Conservation (phyloP, 805 yeast species). For the Pichia nakasei region DNA sequence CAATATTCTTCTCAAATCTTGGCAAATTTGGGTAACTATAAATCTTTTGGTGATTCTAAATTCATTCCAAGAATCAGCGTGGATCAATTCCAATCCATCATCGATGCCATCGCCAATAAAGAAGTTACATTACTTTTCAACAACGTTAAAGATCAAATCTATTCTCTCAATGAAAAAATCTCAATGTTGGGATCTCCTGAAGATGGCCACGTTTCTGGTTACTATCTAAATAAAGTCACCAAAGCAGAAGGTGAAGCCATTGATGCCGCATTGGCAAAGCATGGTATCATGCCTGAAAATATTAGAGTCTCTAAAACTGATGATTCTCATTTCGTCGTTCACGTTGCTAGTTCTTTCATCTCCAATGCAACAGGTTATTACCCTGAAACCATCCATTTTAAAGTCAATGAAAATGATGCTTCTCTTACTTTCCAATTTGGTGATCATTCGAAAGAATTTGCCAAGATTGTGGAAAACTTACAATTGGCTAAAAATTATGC, state of each 20-base stretch:
- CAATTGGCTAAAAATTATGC: constrained; percentile 49
- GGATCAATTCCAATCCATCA: constrained; percentile 41
- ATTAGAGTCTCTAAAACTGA: constrained; percentile 57
- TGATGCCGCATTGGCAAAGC: constrained; percentile 54
- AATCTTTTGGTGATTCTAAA: constrained; percentile 83
- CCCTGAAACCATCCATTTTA: constrained; percentile 36
- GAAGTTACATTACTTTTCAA: constrained; percentile 30
- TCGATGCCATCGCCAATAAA: constrained; percentile 32
- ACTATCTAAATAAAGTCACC: constrained; percentile 52
- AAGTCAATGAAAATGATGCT: constrained; percentile 29
- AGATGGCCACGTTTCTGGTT: constrained; percentile 65
- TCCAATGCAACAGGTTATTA: constrained; percentile 47
- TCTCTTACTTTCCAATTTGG: constrained; percentile 57
- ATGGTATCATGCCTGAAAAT: constrained; percentile 69
- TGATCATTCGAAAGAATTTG: constrained; percentile 64
- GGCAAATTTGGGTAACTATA: constrained; percentile 69
- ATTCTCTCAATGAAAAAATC: constrained; percentile 37
- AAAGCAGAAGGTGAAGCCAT: constrained; percentile 57
- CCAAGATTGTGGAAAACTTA: constrained; percentile 46
- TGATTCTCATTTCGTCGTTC: constrained; percentile 43
- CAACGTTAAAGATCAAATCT: constrained; percentile 41
- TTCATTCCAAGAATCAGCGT: constrained; percentile 58
- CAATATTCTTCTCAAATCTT: constrained; percentile 72
- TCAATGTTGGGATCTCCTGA: constrained; percentile 71
- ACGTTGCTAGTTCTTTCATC: constrained; percentile 58